phyloP scores from a whole-genome alignment of 148 eudicot species.

The Polygonum aviculare region DNA sequence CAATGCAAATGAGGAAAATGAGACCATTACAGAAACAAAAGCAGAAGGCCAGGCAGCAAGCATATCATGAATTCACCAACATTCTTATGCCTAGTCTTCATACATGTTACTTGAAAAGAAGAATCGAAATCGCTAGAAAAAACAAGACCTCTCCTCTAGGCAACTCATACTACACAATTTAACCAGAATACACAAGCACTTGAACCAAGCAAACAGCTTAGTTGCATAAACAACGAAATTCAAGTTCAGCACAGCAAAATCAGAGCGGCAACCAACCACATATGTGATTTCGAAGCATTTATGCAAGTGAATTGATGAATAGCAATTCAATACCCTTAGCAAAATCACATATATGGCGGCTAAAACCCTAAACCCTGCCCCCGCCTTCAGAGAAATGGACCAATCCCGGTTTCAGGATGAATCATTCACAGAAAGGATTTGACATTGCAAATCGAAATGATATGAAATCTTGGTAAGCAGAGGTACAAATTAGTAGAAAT shows the following conservation, averaged over 20 bases:
- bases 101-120: not conserved
- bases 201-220: not conserved
- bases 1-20: not conserved
- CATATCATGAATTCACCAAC: not conserved
- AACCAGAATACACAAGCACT: not conserved
- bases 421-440: too few species aligned
- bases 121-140: too few species aligned
- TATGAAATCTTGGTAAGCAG: too few species aligned
- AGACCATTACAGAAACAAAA: not conserved
- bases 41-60: not conserved
- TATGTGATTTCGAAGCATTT: not conserved
- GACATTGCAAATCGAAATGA: too few species aligned
- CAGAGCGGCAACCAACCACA: not conserved
- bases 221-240: not conserved
- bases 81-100: not conserved
- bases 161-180: not conserved
- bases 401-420: too few species aligned
- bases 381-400: not conserved
- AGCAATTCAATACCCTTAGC: not conserved
- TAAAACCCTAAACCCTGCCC: constrained; percentile 2
- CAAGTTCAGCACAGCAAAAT: not conserved
- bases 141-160: not conserved
- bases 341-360: not conserved
- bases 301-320: not conserved
- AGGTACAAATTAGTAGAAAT: too few species aligned